Base-by-base conservation (phyloP, 257 asterid genomes). In the Capsicum pubescens region DNA sequence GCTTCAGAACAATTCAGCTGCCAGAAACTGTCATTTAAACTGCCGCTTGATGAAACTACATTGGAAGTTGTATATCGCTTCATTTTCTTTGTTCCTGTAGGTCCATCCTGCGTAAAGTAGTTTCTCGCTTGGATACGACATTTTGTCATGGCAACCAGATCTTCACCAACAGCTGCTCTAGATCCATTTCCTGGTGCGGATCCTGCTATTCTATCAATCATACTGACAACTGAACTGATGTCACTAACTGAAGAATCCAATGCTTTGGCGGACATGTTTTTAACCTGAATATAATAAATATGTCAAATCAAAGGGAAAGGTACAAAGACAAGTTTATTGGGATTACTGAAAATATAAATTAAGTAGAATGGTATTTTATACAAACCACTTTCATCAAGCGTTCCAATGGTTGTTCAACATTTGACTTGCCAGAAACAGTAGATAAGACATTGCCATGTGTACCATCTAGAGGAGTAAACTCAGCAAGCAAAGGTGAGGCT, bases 111-210 rank as follows among this genome's bases (percentile, higher is more conserved):
- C 2, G 95, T 85, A 88, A 91, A 91, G 87, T 88, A 91, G 70
- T 92, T 95, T 86, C 99, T 90, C 54, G 98, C 98, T 88, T 93
- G 98, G 81, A 94, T 86, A 74, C 97, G 98, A 83, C 97, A 94
- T 86, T 91, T 95, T 69, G 99, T 94, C 99, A 95, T 92, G 67
- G 98, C 98, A 88, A 93, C 99, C 91, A 95, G 90, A 93, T 95
- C 99, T 89, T 95, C 99, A 59, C 99, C 98, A 10, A 93, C 97
- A 68, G 99, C 97, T 86, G 99, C 98, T 85, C 99, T 93, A 60
- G 99, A 95, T 80, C 99, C 99, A 91, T 95, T 95, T 55, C 98
- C 99, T 11, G 99, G 99, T 77, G 99, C 99, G 86, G 99, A 94
- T 86, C 99, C 99, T 52, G 99, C 97, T 61, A 95, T 93, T 90